Evolutionary conservation across 768 basidiomycete species (phyloP).

Genomic region (Baorangia bicolor): DNA sequence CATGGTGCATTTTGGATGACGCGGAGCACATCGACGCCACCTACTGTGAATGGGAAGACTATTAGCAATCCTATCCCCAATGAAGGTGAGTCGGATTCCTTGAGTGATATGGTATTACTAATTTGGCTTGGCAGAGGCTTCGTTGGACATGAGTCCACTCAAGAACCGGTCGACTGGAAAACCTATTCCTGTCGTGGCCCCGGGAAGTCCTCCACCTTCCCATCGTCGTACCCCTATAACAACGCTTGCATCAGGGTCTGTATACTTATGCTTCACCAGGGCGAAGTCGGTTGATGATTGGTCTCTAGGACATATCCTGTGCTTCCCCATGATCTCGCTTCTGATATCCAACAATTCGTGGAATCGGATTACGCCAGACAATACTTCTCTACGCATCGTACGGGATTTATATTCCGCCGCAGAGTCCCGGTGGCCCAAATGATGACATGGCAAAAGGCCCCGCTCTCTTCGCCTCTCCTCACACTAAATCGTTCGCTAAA

Average conservation of each 20-base stretch:
- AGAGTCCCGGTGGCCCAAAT: constrained; percentile 80
- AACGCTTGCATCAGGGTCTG: constrained; percentile 67
- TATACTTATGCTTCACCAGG: neutral
- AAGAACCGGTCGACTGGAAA: constrained; percentile 59
- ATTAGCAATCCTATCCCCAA: constrained; percentile 73
- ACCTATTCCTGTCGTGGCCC: constrained; percentile 59
- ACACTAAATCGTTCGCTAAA: constrained; percentile 62
- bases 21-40: constrained; percentile 37
- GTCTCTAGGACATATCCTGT: constrained; percentile 64
- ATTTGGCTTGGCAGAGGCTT: constrained; percentile 48
- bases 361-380: constrained; percentile 82
- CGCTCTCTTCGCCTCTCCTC: constrained; percentile 73
- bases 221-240: constrained; percentile 32
- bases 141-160: constrained; percentile 71
- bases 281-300: constrained; percentile 9
- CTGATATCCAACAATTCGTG: constrained; percentile 85
- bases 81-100: constrained; percentile 46
- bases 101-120: neutral
- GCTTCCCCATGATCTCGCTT: constrained; percentile 76
- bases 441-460: constrained; percentile 89
- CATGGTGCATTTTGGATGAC: constrained; percentile 34
- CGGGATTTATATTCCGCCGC: constrained; percentile 82
- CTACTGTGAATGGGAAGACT: constrained; percentile 56
- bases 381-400: constrained; percentile 90
- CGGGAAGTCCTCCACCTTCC: constrained; percentile 24